A percentile compares a stretch with the other conserved stretches of the same genome.
phyloP scores from a whole-genome alignment of 2,329 filamentous ascomycete species.

The Fusarium luffae region DNA sequence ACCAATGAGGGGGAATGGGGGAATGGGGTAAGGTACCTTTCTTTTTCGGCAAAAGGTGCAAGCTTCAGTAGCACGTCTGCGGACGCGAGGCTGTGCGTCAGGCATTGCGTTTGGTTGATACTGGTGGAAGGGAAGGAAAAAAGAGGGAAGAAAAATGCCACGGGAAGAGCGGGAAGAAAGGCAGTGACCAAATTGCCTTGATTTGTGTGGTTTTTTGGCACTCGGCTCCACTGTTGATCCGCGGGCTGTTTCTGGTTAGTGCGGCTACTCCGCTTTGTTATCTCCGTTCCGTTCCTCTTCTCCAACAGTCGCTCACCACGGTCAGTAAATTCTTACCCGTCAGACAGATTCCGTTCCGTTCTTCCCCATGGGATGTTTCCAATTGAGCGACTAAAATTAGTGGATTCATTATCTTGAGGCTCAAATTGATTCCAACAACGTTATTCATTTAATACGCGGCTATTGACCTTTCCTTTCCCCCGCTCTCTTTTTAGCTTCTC shows the following conservation, averaged over 20 bases:
- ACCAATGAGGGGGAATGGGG: no score
- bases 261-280: neutral
- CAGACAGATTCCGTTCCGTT: neutral
- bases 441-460: neutral
- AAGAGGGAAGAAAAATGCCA: neutral
- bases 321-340: neutral
- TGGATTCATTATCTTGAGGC: neutral
- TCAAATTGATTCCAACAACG: neutral
- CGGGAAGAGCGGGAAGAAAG: constrained; percentile 20
- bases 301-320: neutral
- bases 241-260: constrained; percentile 6
- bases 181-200: neutral
- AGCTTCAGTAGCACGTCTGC: constrained; percentile 46
- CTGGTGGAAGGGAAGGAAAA: neutral
- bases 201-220: neutral
- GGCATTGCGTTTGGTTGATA: neutral
- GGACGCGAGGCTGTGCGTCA: constrained; percentile 29
- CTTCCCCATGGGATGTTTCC: neutral
- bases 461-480: neutral
- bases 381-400: neutral
- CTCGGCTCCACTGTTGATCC: constrained; percentile 25
- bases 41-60: constrained; percentile 48
- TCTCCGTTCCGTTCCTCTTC: neutral
- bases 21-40: constrained; percentile 34
- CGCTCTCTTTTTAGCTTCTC: neutral